Conservation (phyloP, 768 basidiomycete species). For the Boletus sp. region DNA sequence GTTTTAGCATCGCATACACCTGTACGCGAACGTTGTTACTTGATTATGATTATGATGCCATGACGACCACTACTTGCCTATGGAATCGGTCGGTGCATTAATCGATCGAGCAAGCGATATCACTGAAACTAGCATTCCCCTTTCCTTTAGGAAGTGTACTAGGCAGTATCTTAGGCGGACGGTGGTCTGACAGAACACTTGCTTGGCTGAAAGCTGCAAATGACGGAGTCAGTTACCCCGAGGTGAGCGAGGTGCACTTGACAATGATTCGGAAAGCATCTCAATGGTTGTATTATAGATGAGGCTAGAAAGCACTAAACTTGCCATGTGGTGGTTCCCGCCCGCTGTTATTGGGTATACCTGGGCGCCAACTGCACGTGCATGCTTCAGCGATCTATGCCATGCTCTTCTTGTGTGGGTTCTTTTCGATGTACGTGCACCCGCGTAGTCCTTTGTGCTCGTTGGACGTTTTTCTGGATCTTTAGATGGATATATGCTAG, state of each 20-base stretch:
- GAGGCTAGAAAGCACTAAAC: constrained; percentile 66
- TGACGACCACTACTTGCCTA: constrained; percentile 70
- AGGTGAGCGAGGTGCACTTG: constrained; percentile 43
- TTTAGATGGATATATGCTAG: constrained; percentile 61
- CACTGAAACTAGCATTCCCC: not conserved
- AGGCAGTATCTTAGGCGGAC: constrained; percentile 59
- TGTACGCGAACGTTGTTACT: constrained; percentile 67
- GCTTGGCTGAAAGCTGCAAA: constrained; percentile 44
- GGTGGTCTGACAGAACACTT: constrained; percentile 57
- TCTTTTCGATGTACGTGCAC: constrained; percentile 63
- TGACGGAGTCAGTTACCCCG: constrained; percentile 55
- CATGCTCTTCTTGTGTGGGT: constrained; percentile 72
- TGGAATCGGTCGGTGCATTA: constrained; percentile 53
- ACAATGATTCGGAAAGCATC: not conserved
- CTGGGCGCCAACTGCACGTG: constrained; percentile 68
- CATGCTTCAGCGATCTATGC: constrained; percentile 71
- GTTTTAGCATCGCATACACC: constrained; percentile 71
- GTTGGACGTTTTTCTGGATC: not conserved
- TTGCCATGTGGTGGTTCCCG: constrained; percentile 54
- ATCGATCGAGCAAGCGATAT: not conserved
- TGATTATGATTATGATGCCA: constrained; percentile 64
- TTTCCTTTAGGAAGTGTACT: constrained; percentile 40
- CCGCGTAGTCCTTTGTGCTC: not conserved
- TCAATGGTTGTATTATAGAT: constrained; percentile 43
- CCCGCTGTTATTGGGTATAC: constrained; percentile 66